Evolutionary conservation across 352 stramenopile genomes (phyloP).

Genomic region (Globisporangium cystogenes): DNA sequence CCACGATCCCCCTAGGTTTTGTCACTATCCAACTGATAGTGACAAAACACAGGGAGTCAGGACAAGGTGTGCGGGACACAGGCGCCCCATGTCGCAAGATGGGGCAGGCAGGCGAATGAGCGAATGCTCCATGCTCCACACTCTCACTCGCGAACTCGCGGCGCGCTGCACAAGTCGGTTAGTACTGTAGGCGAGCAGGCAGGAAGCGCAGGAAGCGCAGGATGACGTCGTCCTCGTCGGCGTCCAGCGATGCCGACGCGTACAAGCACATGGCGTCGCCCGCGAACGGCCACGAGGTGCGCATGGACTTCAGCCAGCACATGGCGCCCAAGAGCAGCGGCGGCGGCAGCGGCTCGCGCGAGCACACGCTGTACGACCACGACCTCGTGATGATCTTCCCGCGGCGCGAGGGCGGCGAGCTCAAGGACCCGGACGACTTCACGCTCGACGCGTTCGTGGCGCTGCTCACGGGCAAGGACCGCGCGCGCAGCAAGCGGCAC

Average conservation of each 20-base stretch:
- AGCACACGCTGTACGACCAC: constrained; percentile 64
- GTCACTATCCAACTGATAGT: no score
- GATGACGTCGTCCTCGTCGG: not conserved
- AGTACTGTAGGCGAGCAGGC: no score
- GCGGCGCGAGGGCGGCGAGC: constrained; percentile 48
- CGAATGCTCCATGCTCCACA: no score
- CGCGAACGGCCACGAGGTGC: constrained; percentile 18
- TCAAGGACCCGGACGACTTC: constrained; percentile 62
- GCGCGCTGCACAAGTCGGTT: not conserved
- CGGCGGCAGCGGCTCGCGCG: constrained; percentile 12
- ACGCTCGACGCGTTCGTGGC: constrained; percentile 55
- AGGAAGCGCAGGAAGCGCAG: no score
- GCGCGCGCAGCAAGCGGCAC: constrained; percentile 22
- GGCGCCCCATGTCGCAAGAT: no score
- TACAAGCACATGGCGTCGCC: constrained; percentile 40
- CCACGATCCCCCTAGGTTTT: no score
- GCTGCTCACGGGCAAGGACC: constrained; percentile 65
- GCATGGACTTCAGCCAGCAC: constrained; percentile 36
- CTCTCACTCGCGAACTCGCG: no score
- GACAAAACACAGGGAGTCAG: no score
- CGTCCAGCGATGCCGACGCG: constrained; percentile 12
- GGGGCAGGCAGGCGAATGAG: no score
- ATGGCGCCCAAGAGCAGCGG: constrained; percentile 16
- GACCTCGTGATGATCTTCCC: constrained; percentile 84
- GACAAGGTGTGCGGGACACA: no score